Percentiles rank a stretch among this genome's conserved stretches.
Conservation (phyloP, 371 early-diverging fungal genomes). For the Rhizopus stolonifer region DNA sequence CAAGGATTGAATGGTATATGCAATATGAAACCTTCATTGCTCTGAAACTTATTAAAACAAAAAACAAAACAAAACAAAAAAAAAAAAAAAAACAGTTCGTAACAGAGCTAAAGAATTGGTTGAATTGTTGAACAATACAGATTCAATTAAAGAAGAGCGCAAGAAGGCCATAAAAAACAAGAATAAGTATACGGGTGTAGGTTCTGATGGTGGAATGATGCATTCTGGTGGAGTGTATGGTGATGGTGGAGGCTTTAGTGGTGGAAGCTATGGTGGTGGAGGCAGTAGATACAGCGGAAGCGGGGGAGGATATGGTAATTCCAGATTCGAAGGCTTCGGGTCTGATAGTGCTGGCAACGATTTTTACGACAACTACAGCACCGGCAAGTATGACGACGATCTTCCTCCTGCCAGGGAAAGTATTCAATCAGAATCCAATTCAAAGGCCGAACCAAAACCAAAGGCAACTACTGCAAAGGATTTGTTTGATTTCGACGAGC, state of each 20-base stretch:
- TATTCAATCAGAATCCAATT: neutral
- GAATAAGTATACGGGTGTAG: conserved; percentile 82
- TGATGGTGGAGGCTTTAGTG: conserved; percentile 6
- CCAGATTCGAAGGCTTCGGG: conserved; percentile 51
- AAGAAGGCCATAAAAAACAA: conserved; percentile 86
- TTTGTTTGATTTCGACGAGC: conserved; percentile 61
- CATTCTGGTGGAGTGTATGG: conserved; percentile 17
- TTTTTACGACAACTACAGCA: conserved; percentile 18
- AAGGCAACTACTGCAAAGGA: conserved; percentile 52
- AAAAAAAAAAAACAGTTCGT: conserved; percentile 58
- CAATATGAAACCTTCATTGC: neutral
- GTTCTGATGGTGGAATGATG: conserved; percentile 37
- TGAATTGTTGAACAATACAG: conserved; percentile 75
- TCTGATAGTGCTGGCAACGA: conserved; percentile 30
- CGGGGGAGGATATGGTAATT: conserved; percentile 22
- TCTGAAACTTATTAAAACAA: neutral
- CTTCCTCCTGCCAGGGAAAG: conserved; percentile 4
- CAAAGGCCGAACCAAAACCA: conserved; percentile 4
- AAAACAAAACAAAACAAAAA: neutral
- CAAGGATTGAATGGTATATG: conserved; percentile 91
- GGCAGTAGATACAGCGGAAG: conserved; percentile 32
- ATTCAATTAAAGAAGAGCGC: conserved; percentile 80
- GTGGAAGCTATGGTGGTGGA: conserved; percentile 19
- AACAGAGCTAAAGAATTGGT: conserved; percentile 89
- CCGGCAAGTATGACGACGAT: conserved; percentile 20